Evolutionary conservation across 257 asterid species (phyloP).

Genomic region (Misopates orontium): DNA sequence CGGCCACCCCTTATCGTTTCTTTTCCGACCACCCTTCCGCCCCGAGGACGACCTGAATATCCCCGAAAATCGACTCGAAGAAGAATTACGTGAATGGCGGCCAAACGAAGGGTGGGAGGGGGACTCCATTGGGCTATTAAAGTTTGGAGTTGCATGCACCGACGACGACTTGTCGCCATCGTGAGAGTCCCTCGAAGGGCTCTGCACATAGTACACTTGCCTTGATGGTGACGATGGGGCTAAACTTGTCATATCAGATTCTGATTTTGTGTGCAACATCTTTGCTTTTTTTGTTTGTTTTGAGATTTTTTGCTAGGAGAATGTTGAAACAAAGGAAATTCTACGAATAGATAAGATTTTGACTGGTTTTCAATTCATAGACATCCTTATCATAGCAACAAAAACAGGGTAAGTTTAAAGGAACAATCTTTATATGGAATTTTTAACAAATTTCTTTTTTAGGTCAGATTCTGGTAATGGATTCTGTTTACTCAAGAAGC

Average conservation of each 20-base stretch:
- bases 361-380: neutral
- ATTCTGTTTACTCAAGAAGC: neutral
- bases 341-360: neutral
- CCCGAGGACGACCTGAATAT: slow-evolving; percentile 92
- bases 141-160: slow-evolving; percentile 89
- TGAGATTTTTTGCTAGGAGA: neutral
- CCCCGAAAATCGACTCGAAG: slow-evolving; percentile 90
- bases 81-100: slow-evolving; percentile 91
- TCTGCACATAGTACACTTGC: slow-evolving; percentile 84
- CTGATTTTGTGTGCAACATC: slow-evolving; percentile 87
- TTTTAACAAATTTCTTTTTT: neutral
- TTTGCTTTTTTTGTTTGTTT: slow-evolving; percentile 7
- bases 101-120: slow-evolving; percentile 96
- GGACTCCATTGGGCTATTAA: slow-evolving; percentile 89
- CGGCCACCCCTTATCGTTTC: slow-evolving; percentile 97
- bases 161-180: slow-evolving; percentile 88
- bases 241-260: slow-evolving; percentile 84
- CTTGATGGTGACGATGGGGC: slow-evolving; percentile 96
- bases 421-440: too few species aligned
- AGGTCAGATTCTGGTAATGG: neutral
- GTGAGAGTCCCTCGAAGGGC: slow-evolving; percentile 93
- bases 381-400: neutral
- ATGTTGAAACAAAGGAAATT: neutral
- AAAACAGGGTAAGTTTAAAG: neutral
- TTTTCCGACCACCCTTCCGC: slow-evolving; percentile 64